Percentiles rank a stretch among this genome's conserved stretches.
phyloP scores from a whole-genome alignment of 805 yeast genomes.

The Ogataea nakhonphanomensis region DNA sequence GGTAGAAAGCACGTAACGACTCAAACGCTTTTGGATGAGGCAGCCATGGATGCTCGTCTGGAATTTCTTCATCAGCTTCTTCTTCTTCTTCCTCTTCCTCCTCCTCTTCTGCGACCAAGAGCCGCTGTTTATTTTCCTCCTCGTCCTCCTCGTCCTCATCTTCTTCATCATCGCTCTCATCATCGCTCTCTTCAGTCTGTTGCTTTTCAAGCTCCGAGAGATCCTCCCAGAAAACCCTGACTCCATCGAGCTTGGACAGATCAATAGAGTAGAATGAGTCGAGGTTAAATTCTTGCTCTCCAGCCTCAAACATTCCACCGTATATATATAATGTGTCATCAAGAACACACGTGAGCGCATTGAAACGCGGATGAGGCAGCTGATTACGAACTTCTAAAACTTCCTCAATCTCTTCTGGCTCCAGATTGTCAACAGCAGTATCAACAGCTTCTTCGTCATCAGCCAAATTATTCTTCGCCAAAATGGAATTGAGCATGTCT shows the following conservation, averaged over 20 bases:
- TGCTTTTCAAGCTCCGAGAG: slow-evolving; percentile 52
- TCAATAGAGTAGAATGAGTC: slow-evolving; percentile 87
- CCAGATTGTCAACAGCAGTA: slow-evolving; percentile 31
- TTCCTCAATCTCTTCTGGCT: slow-evolving; percentile 36
- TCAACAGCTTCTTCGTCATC: slow-evolving; percentile 46
- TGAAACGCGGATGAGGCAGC: slow-evolving; percentile 87
- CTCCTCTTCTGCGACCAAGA: slow-evolving; percentile 41
- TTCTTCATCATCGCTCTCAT: slow-evolving; percentile 59
- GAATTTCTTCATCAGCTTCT: slow-evolving; percentile 60
- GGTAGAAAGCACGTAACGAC: slow-evolving; percentile 74
- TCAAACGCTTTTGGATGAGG: slow-evolving; percentile 97
- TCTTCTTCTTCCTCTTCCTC: slow-evolving; percentile 70
- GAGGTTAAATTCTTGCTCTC: slow-evolving; percentile 78
- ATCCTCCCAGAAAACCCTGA: slow-evolving; percentile 88
- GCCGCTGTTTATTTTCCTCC: slow-evolving; percentile 47
- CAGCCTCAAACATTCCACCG: slow-evolving; percentile 89
- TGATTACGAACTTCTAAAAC: slow-evolving; percentile 53
- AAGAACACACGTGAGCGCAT: slow-evolving; percentile 77
- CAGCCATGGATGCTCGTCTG: slow-evolving; percentile 93
- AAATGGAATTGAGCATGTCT: slow-evolving; percentile 68
- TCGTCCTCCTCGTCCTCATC: slow-evolving; percentile 71
- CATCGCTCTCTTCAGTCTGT: slow-evolving; percentile 65
- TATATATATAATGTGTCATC: slow-evolving; percentile 80
- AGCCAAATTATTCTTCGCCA: slow-evolving; percentile 67
- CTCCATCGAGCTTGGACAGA: slow-evolving; percentile 82